phyloP scores from a whole-genome alignment of 1,284 basidiomycete species.

The Rhodofomes roseus region DNA sequence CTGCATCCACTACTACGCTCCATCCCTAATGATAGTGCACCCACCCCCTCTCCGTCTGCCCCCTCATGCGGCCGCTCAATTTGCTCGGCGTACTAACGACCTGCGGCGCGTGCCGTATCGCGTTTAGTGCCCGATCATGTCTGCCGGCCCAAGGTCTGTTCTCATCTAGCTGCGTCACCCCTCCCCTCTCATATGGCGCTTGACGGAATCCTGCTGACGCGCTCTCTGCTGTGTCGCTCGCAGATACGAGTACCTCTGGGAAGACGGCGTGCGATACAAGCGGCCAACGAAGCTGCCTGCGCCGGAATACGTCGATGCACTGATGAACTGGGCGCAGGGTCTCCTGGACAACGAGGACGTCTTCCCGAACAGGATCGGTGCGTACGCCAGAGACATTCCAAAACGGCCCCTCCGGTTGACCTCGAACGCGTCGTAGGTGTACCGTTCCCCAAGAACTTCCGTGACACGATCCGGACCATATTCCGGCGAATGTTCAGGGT shows the following conservation, averaged over 20 bases:
- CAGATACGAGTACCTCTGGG: slow-evolving; percentile 98
- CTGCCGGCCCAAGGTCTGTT: slow-evolving; percentile 88
- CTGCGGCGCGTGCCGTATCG: not conserved
- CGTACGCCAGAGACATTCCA: slow-evolving; percentile 10
- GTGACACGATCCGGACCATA: slow-evolving; percentile 89
- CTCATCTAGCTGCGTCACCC: not conserved
- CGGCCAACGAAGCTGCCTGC: slow-evolving; percentile 92
- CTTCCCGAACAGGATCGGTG: slow-evolving; percentile 95
- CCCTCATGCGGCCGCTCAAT: slow-evolving; percentile 2
- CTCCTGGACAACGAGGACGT: slow-evolving; percentile 90
- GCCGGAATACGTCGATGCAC: slow-evolving; percentile 95
- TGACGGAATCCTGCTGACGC: not conserved
- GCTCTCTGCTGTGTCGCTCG: not conserved
- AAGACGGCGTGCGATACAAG: slow-evolving; percentile 90
- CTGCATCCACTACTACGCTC: not conserved
- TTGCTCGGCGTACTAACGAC: slow-evolving; percentile 1
- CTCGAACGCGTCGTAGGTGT: slow-evolving; percentile 54
- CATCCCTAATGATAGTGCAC: not conserved
- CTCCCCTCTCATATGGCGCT: not conserved
- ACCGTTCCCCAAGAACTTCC: slow-evolving; percentile 90
- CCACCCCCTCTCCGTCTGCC: slow-evolving; percentile 3
- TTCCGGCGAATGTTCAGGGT: slow-evolving; percentile 92
- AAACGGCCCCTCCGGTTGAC: not conserved
- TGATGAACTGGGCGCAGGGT: slow-evolving; percentile 98
- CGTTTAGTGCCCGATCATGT: slow-evolving; percentile 93